Base-by-base conservation (phyloP, 2,329 filamentous ascomycete species). In the Curvularia eragrostidis region DNA sequence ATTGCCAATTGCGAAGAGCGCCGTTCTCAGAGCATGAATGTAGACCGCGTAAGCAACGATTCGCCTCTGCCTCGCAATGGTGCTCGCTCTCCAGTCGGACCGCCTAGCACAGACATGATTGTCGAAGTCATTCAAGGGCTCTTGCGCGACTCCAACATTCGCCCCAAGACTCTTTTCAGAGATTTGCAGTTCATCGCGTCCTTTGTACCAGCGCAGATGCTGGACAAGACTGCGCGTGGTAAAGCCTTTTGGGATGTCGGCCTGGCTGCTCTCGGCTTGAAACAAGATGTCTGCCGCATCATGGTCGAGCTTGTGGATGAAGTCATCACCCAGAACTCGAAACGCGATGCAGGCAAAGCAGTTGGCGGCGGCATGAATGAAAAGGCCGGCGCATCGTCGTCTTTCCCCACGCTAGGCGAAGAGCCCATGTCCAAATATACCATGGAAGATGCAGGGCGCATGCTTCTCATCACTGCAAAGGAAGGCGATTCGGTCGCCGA, bases 161-260 rank as follows among this genome's bases (percentile, higher is more conserved):
- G 81, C 2, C 81, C 81, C 4, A 75, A 76, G 56, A 79, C 79
- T 4, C 77, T 83, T 5, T 83, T 82, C 68, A 72, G 81, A 42
- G 81, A 83, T 58, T 62, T 83, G 19, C 81, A 83, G 62, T 81
- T 79, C 75, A 87, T 89, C 58, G 85, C 86, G 3, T 83, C 86
- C 0, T 86, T 89, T 60, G 80, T 87, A 3, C 84, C 86, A 1
- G 79, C 82, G 5, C 79, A 83, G 10, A 82, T 83, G 42, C 77
- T 89, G 12, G 85, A 86, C 74, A 83, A 84, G 66, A 84, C 82
- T 3, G 82, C 84, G 15, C 80, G 82, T 50, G 83, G 86, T 38
- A 95, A 93, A 66, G 91, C 93, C 0, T 98, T 98, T 74, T 91
- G 93, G 85, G 91, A 97, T 68, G 90, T 93, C 24, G 92, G 91